Evolutionary conservation across 495 filamentous ascomycete genomes (phyloP).

Genomic region (Penicillium daleae): DNA sequence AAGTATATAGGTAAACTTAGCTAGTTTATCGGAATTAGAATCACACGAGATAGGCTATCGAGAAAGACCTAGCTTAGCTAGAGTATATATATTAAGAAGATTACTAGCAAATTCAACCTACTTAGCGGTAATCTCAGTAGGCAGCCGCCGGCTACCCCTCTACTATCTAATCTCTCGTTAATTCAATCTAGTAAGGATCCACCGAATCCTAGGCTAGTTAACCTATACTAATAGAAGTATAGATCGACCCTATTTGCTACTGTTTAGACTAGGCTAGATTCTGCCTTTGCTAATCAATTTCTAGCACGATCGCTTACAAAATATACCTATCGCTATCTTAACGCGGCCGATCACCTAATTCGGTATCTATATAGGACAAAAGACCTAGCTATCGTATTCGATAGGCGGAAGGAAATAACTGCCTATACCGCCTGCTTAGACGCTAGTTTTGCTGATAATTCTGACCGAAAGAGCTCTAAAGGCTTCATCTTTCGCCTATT

Average conservation of each 20-base stretch:
- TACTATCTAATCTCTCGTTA: no score
- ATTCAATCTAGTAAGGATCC: no score
- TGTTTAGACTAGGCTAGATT: background rate
- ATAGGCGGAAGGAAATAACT: no score
- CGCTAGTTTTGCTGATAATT: background rate
- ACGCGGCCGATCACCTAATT: no score
- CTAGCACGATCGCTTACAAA: background rate
- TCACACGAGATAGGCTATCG: background rate
- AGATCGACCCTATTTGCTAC: background rate
- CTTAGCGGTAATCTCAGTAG: no score
- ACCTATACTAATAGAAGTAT: background rate
- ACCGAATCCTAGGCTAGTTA: no score
- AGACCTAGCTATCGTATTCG: no score
- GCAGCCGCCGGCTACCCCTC: no score
- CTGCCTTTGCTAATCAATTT: background rate
- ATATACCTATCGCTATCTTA: no score
- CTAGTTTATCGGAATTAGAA: background rate
- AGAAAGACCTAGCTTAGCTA: background rate
- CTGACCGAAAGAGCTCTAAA: background rate
- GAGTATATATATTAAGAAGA: no score
- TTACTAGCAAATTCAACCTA: no score
- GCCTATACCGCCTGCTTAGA: background rate
- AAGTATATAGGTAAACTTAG: background rate
- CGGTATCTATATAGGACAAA: background rate
- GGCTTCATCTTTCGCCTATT: no score